These are phyloP conservation scores for Penicillium janthinellum DNA, from an alignment of 2,329 filamentous ascomycete genomes.

Conservation along the genomic window DNA sequence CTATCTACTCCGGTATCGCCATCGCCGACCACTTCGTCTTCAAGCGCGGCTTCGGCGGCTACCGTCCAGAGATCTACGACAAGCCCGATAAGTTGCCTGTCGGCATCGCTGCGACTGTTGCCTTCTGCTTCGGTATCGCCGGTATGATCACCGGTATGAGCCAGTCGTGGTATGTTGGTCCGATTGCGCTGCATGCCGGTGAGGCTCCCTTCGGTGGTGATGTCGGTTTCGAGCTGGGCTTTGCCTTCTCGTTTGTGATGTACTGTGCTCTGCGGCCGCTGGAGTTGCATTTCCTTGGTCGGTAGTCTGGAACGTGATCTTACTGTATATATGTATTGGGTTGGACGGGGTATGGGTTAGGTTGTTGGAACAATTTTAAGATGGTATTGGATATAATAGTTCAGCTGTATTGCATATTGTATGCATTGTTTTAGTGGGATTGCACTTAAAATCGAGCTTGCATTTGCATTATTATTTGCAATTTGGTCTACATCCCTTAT, in stretches of 20 bases:
- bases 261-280: constrained; percentile 57
- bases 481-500: neutral
- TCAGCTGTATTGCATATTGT: constrained; percentile 2
- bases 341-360: neutral
- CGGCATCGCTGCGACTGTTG: constrained; percentile 63
- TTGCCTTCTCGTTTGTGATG: constrained; percentile 58
- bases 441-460: constrained; percentile 1
- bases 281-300: constrained; percentile 50
- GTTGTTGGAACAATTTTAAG: constrained; percentile 1
- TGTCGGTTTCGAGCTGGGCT: constrained; percentile 67
- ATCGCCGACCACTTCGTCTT: constrained; percentile 70
- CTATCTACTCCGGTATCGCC: constrained; percentile 69
- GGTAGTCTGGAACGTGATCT: constrained; percentile 30
- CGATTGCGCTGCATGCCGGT: constrained; percentile 64
- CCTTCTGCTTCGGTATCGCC: constrained; percentile 65
- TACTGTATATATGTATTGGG: constrained; percentile 16
- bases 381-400: constrained; percentile 9
- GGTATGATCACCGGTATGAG: constrained; percentile 72
- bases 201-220: constrained; percentile 53
- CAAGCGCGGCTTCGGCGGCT: constrained; percentile 62
- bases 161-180: constrained; percentile 69
- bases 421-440: neutral
- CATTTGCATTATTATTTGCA: constrained; percentile 7
- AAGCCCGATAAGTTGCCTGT: constrained; percentile 60
- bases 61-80: constrained; percentile 62